Evolutionary conservation across 208 protist species (phyloP), one percentile per base, ranked within the genome.

Genomic region (Leishmania arabica): DNA sequence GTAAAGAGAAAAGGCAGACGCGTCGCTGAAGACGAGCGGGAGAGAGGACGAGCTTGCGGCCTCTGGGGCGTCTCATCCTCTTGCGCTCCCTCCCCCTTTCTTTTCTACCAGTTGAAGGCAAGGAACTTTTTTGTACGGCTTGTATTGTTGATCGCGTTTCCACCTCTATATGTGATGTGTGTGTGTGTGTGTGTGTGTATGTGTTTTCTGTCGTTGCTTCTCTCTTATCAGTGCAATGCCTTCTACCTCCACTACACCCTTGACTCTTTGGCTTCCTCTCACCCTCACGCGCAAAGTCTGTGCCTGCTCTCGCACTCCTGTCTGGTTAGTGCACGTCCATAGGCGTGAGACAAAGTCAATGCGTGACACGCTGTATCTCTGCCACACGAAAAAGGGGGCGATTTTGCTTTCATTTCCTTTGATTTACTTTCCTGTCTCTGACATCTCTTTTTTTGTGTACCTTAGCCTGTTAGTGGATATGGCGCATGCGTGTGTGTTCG

Each of bases 81-180:
- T 8, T 60, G 11, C 15, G 15, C 5, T n/a, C n/a, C n/a, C 21
- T 2, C n/a, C 68, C 19, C 47, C 66, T 11, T 42, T 13, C 17
- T 62, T 40, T 11, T 80, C 45, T 77, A 79, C 47, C 54, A 8
- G 9, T 53, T 24, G 11, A 34, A 53, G 13, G 27, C 37, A 65
- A 53, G 9, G 49, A 15, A 60, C 51, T 54, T 60, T 69, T 79
- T 68, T 53, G 37, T 78, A 51, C 65, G 40, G 47, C 8, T 78
- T 75, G 62, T 76, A 11, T 37, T 75, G 53, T 31, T 47, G 45
- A 72, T 7, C 27, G 3, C 37, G 8, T 53, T 21, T 54, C 3
- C 19, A 27, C 11, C 11, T 47, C 45, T 6, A 5, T 53, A 62
- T 81, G 60, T 69, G 24, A 40, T 21, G 21, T 51, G 58, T 81